Evolutionary conservation across 192 early-diverging fungal genomes (phyloP).

Genomic region (Coemansia reversa): DNA sequence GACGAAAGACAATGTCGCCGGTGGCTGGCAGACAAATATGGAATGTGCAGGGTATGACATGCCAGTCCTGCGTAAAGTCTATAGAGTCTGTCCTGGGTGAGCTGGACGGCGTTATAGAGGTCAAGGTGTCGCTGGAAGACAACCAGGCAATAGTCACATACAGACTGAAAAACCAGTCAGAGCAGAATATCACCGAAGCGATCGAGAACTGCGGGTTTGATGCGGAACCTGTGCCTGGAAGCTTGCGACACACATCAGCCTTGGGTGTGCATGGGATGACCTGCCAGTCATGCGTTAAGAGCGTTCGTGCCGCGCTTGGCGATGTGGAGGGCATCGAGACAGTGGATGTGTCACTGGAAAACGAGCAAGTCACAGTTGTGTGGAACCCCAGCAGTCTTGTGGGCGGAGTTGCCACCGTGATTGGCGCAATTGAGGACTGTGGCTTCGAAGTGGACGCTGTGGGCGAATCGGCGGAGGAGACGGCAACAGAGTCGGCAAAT

Average conservation of each 20-base stretch:
- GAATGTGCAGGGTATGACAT: constrained; percentile 74
- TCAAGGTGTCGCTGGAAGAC: constrained; percentile 59
- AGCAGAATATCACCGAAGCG: constrained; percentile 37
- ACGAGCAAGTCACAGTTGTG: constrained; percentile 58
- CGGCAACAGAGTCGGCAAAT: neutral
- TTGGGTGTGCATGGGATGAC: constrained; percentile 62
- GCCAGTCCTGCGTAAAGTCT: constrained; percentile 79
- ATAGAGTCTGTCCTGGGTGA: constrained; percentile 60
- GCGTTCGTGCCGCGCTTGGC: constrained; percentile 59
- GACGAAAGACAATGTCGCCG: constrained; percentile 10
- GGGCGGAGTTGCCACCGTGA: constrained; percentile 7
- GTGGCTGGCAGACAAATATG: constrained; percentile 13
- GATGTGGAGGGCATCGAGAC: constrained; percentile 52
- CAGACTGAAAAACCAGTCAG: neutral
- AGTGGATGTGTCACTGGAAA: constrained; percentile 57
- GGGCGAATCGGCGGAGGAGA: constrained; percentile 3
- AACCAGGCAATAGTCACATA: constrained; percentile 56
- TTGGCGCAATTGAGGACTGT: constrained; percentile 59
- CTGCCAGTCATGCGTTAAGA: constrained; percentile 76
- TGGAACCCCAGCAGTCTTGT: constrained; percentile 39
- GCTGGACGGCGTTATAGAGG: constrained; percentile 56
- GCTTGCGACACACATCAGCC: neutral
- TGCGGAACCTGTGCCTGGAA: constrained; percentile 8
- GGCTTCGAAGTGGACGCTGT: neutral
- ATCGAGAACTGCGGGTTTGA: constrained; percentile 73